phyloP scores from a whole-genome alignment of 1,139 yeast genomes.

The Candida labiduridarum region DNA sequence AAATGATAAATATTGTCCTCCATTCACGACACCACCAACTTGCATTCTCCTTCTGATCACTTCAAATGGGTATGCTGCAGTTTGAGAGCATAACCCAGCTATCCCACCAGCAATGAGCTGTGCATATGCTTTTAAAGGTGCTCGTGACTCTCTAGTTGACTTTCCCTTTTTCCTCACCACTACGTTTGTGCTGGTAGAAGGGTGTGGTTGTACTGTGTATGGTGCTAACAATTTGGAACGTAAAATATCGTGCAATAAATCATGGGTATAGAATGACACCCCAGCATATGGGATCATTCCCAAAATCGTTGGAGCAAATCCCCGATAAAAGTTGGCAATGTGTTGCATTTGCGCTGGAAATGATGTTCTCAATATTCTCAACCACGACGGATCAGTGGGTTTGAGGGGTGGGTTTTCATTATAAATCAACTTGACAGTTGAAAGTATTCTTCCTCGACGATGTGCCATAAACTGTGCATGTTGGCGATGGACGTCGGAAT shows the following conservation, averaged over 20 bases:
- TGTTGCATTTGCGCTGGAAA: conserved; percentile 41
- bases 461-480: conserved; percentile 26
- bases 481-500: conserved; percentile 23
- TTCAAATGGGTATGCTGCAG: conserved; percentile 97
- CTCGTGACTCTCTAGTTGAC: conserved; percentile 53
- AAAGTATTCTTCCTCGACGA: conserved; percentile 55
- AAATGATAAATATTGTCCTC: conserved; percentile 61
- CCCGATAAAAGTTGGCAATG: conserved; percentile 81
- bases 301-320: conserved; percentile 88
- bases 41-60: conserved; percentile 95
- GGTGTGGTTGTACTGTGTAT: conserved; percentile 51
- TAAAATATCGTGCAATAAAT: conserved; percentile 82
- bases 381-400: conserved; percentile 40
- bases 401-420: conserved; percentile 58
- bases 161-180: conserved; percentile 16
- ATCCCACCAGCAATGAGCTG: conserved; percentile 92
- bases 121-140: conserved; percentile 85
- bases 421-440: conserved; percentile 59
- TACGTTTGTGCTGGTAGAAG: neutral
- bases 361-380: conserved; percentile 33
- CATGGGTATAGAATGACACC: conserved; percentile 94
- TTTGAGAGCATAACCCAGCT: conserved; percentile 93
- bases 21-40: conserved; percentile 80
- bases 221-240: conserved; percentile 56
- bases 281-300: conserved; percentile 99